Evolutionary conservation across 2,329 filamentous ascomycete species (phyloP).

Genomic region (Cladosporium austrohemisphaericum): DNA sequence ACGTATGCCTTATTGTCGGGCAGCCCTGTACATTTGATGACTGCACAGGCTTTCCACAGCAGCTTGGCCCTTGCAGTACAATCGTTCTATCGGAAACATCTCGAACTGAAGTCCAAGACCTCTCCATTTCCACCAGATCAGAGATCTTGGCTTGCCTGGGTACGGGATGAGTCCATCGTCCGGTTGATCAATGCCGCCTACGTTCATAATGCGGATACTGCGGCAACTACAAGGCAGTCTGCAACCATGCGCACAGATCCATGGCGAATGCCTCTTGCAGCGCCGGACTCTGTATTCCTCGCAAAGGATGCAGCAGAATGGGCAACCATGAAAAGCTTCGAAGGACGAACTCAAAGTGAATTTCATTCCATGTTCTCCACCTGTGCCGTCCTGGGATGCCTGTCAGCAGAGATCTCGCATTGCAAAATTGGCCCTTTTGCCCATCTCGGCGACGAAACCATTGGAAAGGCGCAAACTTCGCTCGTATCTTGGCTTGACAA

Average conservation of each 20-base stretch:
- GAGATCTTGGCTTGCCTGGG: constrained; percentile 9
- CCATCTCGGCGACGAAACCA: background rate
- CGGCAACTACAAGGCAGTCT: constrained; percentile 2
- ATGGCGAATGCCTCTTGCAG: background rate
- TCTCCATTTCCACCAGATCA: background rate
- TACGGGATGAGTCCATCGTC: background rate
- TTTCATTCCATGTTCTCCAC: background rate
- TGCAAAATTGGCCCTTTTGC: background rate
- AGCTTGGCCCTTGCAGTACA: background rate
- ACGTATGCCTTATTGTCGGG: constrained; percentile 13
- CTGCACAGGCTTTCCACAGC: constrained; percentile 12
- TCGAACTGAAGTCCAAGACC: too few relatives aligned
- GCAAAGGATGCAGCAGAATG: background rate
- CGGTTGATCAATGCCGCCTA: constrained; percentile 7
- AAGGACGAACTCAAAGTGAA: background rate
- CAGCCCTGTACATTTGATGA: background rate
- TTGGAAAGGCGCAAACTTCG: background rate
- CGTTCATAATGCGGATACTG: constrained; percentile 15
- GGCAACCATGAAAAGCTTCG: background rate
- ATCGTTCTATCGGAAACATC: background rate
- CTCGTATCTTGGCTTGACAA: background rate
- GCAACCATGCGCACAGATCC: background rate
- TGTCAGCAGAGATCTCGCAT: background rate
- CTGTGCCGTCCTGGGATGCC: background rate
- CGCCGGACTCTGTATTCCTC: background rate